These are phyloP conservation scores for Hydnomerulius pinastri DNA, from an alignment of 768 basidiomycete species.

Conservation along the genomic window DNA sequence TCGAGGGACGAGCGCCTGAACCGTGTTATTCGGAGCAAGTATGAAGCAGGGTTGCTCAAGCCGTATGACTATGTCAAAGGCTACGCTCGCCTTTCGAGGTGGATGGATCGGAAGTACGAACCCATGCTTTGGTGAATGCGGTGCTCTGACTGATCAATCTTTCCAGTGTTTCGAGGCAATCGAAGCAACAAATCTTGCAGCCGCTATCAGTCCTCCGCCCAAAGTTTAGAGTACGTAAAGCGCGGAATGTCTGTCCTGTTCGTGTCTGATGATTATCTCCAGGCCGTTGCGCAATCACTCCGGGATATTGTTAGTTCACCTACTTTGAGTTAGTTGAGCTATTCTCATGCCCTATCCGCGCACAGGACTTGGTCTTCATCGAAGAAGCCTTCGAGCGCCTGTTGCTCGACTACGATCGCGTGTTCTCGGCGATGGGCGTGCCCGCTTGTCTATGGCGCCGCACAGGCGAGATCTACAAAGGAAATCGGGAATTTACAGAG, in stretches of 20 bases:
- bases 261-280: neutral
- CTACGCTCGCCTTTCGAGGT: conserved; percentile 85
- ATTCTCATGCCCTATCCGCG: neutral
- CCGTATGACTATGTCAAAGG: conserved; percentile 98
- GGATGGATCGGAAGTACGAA: conserved; percentile 92
- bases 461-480: conserved; percentile 99
- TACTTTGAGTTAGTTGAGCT: neutral
- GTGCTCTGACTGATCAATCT: neutral
- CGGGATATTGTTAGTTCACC: conserved; percentile 64
- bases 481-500: conserved; percentile 93
- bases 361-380: conserved; percentile 90
- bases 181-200: conserved; percentile 88
- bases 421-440: conserved; percentile 93
- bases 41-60: conserved; percentile 92
- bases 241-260: neutral
- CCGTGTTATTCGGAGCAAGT: conserved; percentile 92
- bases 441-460: conserved; percentile 96
- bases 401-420: conserved; percentile 92
- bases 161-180: conserved; percentile 81
- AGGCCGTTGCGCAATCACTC: conserved; percentile 84
- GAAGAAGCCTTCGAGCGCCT: conserved; percentile 97
- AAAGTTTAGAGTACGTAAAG: conserved; percentile 69
- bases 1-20: conserved; percentile 88
- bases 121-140: neutral
- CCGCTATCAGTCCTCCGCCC: conserved; percentile 84